A percentile compares a stretch with the other conserved stretches of the same genome.
These are phyloP conservation scores for Volvariella surrecta DNA, from an alignment of 1,284 basidiomycete genomes.

Conservation along the genomic window DNA sequence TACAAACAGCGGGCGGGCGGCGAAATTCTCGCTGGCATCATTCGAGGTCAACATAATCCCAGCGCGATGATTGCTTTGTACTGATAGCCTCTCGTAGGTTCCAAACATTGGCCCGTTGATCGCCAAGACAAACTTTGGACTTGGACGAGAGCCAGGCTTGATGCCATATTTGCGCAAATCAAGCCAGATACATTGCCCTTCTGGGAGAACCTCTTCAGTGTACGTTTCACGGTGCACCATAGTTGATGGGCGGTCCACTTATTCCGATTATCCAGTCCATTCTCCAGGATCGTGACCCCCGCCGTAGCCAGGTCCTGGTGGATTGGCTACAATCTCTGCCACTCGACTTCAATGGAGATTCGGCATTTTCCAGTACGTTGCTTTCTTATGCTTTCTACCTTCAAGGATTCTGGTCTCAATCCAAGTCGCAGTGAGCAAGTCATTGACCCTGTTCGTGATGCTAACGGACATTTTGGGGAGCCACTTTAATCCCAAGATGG, in stretches of 20 bases:
- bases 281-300: constrained; percentile 76
- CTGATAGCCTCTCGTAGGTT: constrained; percentile 41
- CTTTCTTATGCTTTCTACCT: constrained; percentile 8
- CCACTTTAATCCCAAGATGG: constrained; percentile 58
- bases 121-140: constrained; percentile 62
- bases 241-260: constrained; percentile 6
- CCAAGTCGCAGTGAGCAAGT: constrained; percentile 52
- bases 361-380: constrained; percentile 62
- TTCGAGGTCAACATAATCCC: constrained; percentile 40
- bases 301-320: constrained; percentile 71
- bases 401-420: neutral
- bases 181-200: constrained; percentile 78
- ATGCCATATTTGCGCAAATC: constrained; percentile 68
- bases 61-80: constrained; percentile 4
- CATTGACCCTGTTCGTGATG: constrained; percentile 49
- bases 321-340: constrained; percentile 75
- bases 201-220: constrained; percentile 63
- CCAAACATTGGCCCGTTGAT: constrained; percentile 82
- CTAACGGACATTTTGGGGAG: constrained; percentile 51
- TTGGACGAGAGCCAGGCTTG: constrained; percentile 72
- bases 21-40: constrained; percentile 75
- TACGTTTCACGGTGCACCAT: constrained; percentile 20
- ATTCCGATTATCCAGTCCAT: constrained; percentile 37
- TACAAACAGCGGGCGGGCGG: constrained; percentile 90
- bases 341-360: constrained; percentile 76